Evolutionary conservation across 164 flowering plant genomes (phyloP).

Genomic region (Piper longum): DNA sequence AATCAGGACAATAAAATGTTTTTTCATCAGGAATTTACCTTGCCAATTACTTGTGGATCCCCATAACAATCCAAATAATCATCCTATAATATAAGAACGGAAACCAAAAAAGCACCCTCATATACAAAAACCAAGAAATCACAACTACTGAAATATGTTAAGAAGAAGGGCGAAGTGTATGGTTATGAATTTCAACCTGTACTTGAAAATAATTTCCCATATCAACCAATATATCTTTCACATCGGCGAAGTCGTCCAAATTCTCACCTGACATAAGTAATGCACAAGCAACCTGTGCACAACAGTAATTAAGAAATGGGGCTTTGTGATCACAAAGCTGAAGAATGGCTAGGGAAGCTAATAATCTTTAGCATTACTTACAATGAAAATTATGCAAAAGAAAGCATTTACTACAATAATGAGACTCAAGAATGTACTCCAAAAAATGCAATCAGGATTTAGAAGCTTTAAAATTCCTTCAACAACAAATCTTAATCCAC

Average conservation of each 20-base stretch:
- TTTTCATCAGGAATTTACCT: constrained; percentile 33
- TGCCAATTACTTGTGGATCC: constrained; percentile 70
- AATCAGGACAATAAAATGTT: neutral
- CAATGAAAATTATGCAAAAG: too few species aligned
- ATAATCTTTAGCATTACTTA: too few species aligned
- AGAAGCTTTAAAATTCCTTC: neutral
- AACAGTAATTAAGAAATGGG: neutral
- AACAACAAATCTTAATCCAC: neutral
- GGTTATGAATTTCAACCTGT: constrained; percentile 39
- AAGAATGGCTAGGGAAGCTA: too few species aligned
- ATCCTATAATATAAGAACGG: constrained; percentile 35
- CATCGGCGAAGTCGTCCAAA: constrained; percentile 58
- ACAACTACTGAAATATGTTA: too few species aligned
- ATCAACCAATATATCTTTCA: constrained; percentile 68
- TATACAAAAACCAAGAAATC: neutral
- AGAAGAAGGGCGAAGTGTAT: neutral
- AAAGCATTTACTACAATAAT: too few species aligned
- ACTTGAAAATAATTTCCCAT: constrained; percentile 99
- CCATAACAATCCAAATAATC: constrained; percentile 93
- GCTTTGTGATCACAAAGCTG: neutral
- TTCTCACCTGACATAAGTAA: constrained; percentile 77
- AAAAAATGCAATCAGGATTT: neutral
- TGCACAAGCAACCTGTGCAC: constrained; percentile 86
- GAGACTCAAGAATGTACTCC: too few species aligned
- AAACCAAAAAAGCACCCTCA: neutral